A percentile compares a stretch with the other conserved stretches of the same genome.
Conservation (phyloP, 345 rosid species). For the Bruguiera gymnorhiza region DNA sequence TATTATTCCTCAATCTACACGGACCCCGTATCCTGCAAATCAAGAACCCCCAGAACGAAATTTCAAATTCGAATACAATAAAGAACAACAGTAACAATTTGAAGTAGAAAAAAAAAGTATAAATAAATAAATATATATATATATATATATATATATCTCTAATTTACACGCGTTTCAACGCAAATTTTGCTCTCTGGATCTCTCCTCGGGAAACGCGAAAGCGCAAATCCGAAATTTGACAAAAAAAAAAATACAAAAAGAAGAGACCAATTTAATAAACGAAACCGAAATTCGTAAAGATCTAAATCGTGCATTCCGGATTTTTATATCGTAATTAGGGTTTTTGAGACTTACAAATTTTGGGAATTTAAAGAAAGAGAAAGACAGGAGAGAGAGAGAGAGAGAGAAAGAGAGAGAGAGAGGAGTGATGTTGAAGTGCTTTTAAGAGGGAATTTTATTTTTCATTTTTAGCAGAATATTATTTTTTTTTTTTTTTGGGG, state of each 20-base stretch:
- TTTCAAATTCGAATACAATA: background rate
- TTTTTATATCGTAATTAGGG: background rate
- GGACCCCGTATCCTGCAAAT: constrained; percentile 10
- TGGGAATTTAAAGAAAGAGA: too few relatives aligned
- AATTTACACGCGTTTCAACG: constrained; percentile 19
- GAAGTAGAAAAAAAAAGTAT: too few relatives aligned
- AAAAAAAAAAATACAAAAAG: too few relatives aligned
- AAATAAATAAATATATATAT: too few relatives aligned
- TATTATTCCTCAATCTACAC: background rate
- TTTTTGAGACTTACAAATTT: constrained; percentile 7
- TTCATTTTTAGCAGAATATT: too few relatives aligned
- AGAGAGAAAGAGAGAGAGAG: background rate
- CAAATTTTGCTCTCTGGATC: constrained; percentile 15
- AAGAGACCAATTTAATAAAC: background rate
- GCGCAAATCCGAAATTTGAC: background rate
- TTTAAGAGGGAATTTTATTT: too few relatives aligned
- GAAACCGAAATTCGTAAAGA: constrained; percentile 2
- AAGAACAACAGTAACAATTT: background rate
- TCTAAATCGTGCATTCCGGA: background rate
- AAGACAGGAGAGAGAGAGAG: background rate
- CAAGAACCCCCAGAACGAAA: background rate
- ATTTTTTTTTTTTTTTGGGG: too few relatives aligned
- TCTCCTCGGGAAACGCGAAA: constrained; percentile 14
- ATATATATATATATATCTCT: background rate
- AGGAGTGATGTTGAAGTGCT: too few relatives aligned